phyloP scores from a whole-genome alignment of 129 eudicot species.

The Glebionis coronaria region DNA sequence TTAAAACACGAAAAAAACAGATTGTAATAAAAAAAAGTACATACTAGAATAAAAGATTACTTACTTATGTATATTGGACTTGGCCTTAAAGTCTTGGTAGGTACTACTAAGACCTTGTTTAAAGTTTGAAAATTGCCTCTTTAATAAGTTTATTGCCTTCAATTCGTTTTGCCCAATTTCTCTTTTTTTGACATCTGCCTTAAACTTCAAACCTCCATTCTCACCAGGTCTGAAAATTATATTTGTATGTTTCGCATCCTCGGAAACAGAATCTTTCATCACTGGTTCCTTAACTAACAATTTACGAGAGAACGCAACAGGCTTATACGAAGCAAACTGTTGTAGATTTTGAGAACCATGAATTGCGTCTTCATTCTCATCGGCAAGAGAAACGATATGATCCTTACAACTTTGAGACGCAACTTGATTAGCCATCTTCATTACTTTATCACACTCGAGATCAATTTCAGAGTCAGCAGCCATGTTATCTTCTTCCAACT shows the following conservation, averaged over 20 bases:
- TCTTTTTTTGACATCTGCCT: slow-evolving; percentile 20
- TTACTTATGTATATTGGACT: slow-evolving; percentile 10
- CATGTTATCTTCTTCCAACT: slow-evolving; percentile 27
- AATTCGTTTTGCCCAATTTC: slow-evolving; percentile 33
- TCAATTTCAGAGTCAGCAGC: slow-evolving; percentile 41
- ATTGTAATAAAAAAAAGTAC: no score
- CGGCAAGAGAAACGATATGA: slow-evolving; percentile 57
- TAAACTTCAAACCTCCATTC: slow-evolving; percentile 38
- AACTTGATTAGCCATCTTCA: slow-evolving; percentile 35
- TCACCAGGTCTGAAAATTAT: background rate
- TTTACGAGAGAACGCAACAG: background rate
- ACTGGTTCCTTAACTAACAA: background rate
- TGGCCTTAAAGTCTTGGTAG: slow-evolving; percentile 14
- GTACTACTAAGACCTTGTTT: slow-evolving; percentile 29
- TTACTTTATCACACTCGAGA: slow-evolving; percentile 41
- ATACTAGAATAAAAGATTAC: background rate
- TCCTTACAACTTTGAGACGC: slow-evolving; percentile 23
- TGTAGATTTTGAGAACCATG: background rate
- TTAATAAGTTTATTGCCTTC: slow-evolving; percentile 27
- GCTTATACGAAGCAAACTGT: background rate
- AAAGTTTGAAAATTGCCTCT: slow-evolving; percentile 38
- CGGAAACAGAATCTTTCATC: background rate
- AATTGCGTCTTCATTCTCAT: slow-evolving; percentile 44
- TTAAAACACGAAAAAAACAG: no score
- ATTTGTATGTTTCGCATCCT: background rate